phyloP scores from a whole-genome alignment of 1,284 basidiomycete species.

The Austroboletus olivaceoglutinosus region DNA sequence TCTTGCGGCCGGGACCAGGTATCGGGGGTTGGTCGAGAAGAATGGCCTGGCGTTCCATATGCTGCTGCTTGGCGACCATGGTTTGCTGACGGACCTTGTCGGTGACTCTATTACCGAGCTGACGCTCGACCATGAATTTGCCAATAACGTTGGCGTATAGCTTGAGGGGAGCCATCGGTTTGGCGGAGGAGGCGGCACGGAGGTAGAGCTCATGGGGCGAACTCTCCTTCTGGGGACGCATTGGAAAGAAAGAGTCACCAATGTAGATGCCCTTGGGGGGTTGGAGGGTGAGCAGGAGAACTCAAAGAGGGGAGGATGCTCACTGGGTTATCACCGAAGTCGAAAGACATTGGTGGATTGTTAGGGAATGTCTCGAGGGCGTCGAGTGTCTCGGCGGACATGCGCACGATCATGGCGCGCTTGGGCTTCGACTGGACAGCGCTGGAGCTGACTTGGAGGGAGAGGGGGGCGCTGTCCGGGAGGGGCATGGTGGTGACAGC shows the following conservation, averaged over 20 bases:
- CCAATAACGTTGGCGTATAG: constrained; percentile 69
- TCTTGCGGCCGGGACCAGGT: constrained; percentile 13
- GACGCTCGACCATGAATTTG: constrained; percentile 61
- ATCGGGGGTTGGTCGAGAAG: constrained; percentile 45
- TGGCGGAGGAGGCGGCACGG: constrained; percentile 51
- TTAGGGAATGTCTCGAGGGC: constrained; percentile 53
- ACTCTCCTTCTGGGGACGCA: constrained; percentile 52
- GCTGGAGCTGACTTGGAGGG: constrained; percentile 55
- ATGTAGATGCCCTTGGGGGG: constrained; percentile 59
- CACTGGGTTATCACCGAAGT: constrained; percentile 59
- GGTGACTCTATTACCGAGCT: constrained; percentile 51
- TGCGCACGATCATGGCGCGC: constrained; percentile 67
- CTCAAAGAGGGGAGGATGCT: constrained; percentile 25
- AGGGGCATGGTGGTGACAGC: constrained; percentile 53
- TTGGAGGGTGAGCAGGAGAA: background rate
- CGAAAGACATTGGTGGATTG: constrained; percentile 51
- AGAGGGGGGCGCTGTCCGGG: constrained; percentile 49
- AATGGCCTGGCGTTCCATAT: constrained; percentile 50
- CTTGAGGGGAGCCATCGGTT: constrained; percentile 62
- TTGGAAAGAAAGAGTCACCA: constrained; percentile 59
- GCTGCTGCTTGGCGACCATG: constrained; percentile 54
- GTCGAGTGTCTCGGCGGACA: constrained; percentile 66
- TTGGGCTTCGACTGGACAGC: constrained; percentile 58
- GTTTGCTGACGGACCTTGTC: constrained; percentile 57
- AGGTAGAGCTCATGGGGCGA: constrained; percentile 68